phyloP scores from a whole-genome alignment of 805 yeast genomes.

The Starmerella ratchasimensis region DNA sequence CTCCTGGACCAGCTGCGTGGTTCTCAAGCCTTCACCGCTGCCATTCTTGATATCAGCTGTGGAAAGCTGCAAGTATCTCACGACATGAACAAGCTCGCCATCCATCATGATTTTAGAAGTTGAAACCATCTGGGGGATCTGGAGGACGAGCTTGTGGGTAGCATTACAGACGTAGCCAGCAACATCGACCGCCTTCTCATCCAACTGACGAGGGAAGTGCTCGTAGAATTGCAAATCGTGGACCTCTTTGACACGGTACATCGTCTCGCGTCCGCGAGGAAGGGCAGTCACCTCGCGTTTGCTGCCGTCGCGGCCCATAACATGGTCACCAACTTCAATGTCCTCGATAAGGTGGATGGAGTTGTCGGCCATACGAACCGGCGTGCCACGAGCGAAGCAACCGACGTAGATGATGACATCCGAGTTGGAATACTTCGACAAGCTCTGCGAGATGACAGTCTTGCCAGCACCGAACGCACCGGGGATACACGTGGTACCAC shows the following conservation, averaged over 20 bases:
- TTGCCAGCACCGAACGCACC: conserved; percentile 99
- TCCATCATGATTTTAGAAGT: conserved; percentile 11
- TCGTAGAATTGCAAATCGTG: no score
- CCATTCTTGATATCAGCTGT: not conserved
- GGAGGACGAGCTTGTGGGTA: conserved; percentile 30
- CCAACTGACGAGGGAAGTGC: not conserved
- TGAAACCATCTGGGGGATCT: conserved; percentile 25
- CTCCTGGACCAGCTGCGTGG: no score
- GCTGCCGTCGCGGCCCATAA: conserved; percentile 34
- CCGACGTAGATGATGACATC: conserved; percentile 94
- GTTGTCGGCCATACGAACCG: conserved; percentile 36
- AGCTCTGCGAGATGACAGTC: conserved; percentile 93
- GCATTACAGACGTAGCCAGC: conserved; percentile 28
- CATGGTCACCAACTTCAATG: conserved; percentile 29
- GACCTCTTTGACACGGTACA: conserved; percentile 29
- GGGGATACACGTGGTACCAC: conserved; percentile 99
- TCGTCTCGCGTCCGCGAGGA: conserved; percentile 33
- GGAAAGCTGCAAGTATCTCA: conserved; percentile 21
- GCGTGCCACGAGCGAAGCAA: conserved; percentile 17
- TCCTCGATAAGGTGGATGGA: conserved; percentile 26
- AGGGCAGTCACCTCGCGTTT: conserved; percentile 31
- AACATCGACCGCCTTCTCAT: conserved; percentile 5
- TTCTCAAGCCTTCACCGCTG: not conserved
- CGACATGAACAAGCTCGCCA: conserved; percentile 19
- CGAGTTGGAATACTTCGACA: conserved; percentile 94